Evolutionary conservation across 495 filamentous ascomycete species (phyloP), one percentile per base, ranked within the genome.

Genomic region (Trichoderma gamsii): DNA sequence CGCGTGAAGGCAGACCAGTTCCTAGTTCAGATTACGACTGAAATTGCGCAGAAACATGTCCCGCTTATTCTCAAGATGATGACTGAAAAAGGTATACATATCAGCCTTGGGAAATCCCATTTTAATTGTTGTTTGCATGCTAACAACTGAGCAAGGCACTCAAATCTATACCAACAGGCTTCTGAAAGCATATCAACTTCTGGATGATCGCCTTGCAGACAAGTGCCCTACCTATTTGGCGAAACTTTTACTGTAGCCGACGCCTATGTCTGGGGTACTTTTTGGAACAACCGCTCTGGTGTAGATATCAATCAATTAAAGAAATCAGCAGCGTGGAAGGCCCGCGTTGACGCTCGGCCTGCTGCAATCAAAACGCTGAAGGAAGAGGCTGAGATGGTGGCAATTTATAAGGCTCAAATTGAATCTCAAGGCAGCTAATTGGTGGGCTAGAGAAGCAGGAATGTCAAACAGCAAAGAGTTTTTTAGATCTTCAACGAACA

Each of bases 1-100:
- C 56, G 56, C 29, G 56, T 61, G 2, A 61, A 61, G 9, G 16
- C 4, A 23, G 56, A 61, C 13, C 56, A 61, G 16, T 32, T 61
- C 27, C 56, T 61, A 9, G 56, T 61, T 23, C 56, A 61, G 4
- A 1, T 61, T 18, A 4, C 56, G 4, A 61, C 56, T 3, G 56
- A 61, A 25, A 61, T 61, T 61, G 56, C 56, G 8, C 56, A 61
- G 25, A 61, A 61, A 25, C 56, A 61, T 21, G 27, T 61, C 0
- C 56, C 56, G 4, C 12, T 61, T 12, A 61, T 61, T 23, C 56
- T 23, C 56, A 61, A 61, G 56, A 27, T 61, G 12, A 61, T 61
- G 56, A 61, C 56, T 3, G 4, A 23, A 3, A 4, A 61, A 18
- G 56, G 56, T 9, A 32, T 61, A 27, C 3, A 61, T 16, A 32